Evolutionary conservation across 1,139 yeast species (phyloP).

Genomic region (Magnusiomyces starmeri): DNA sequence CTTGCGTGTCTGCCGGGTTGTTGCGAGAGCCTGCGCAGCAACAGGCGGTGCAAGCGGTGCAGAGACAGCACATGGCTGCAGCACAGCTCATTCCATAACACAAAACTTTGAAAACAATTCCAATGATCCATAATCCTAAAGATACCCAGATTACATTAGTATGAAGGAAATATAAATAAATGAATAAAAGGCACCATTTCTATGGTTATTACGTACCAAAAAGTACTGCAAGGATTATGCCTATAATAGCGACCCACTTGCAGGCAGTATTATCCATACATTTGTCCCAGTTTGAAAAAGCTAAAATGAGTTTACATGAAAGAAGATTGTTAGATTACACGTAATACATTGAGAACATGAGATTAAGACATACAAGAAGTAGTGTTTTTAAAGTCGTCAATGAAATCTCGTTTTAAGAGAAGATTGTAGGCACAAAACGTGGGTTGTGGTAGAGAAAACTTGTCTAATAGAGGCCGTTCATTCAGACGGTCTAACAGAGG

Average conservation of each 20-base stretch:
- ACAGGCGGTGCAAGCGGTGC: slow-evolving; percentile 12
- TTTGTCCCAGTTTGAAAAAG: slow-evolving; percentile 64
- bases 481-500: too few species aligned
- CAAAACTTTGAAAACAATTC: slow-evolving; percentile 37
- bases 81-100: slow-evolving; percentile 38
- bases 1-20: neutral
- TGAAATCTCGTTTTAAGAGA: slow-evolving; percentile 5
- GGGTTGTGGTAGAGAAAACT: neutral
- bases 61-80: slow-evolving; percentile 40
- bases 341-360: neutral
- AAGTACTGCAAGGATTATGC: slow-evolving; percentile 49
- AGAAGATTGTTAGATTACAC: too few species aligned
- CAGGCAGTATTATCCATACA: slow-evolving; percentile 75
- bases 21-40: neutral
- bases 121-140: slow-evolving; percentile 36
- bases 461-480: too few species aligned
- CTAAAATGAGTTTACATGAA: slow-evolving; percentile 10
- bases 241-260: slow-evolving; percentile 71
- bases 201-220: slow-evolving; percentile 29
- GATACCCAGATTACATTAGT: too few species aligned
- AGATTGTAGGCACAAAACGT: slow-evolving; percentile 3
- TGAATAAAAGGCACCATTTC: neutral
- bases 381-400: slow-evolving; percentile 4
- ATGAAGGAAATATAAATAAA: neutral
- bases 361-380: slow-evolving; percentile 7